Evolutionary conservation across 192 early-diverging fungal genomes (phyloP).

Genomic region (Backusella liffmaniae): DNA sequence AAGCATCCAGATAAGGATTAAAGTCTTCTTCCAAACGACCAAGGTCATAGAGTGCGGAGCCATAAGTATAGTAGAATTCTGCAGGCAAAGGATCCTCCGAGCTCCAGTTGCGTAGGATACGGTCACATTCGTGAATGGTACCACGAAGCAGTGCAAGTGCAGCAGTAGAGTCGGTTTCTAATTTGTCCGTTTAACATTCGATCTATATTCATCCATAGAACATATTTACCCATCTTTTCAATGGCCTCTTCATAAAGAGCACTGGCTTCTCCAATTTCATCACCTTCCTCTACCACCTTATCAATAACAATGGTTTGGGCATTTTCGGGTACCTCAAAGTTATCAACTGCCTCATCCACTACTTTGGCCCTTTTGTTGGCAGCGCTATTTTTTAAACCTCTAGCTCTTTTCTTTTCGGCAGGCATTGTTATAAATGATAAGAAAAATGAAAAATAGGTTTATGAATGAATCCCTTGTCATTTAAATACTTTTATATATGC

Average conservation of each 20-base stretch:
- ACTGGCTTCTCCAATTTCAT: slow-evolving; percentile 47
- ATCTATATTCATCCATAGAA: not conserved
- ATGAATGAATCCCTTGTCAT: not conserved
- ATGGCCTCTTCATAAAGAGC: slow-evolving; percentile 50
- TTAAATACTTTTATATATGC: not conserved
- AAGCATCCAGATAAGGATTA: slow-evolving; percentile 31
- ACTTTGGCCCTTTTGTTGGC: slow-evolving; percentile 25
- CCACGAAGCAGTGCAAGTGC: slow-evolving; percentile 44
- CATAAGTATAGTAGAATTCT: slow-evolving; percentile 49
- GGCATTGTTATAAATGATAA: slow-evolving; percentile 24
- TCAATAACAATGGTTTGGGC: slow-evolving; percentile 43
- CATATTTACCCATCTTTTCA: slow-evolving; percentile 38
- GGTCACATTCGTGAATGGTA: slow-evolving; percentile 53
- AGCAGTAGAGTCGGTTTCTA: slow-evolving; percentile 36
- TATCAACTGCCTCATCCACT: slow-evolving; percentile 19
- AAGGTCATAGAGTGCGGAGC: slow-evolving; percentile 47
- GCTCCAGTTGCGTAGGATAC: slow-evolving; percentile 52
- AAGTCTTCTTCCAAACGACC: slow-evolving; percentile 35
- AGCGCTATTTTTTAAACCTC: slow-evolving; percentile 41
- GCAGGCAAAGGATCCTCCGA: slow-evolving; percentile 34
- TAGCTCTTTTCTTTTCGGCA: slow-evolving; percentile 45
- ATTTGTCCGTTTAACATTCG: not conserved
- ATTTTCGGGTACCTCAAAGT: slow-evolving; percentile 35
- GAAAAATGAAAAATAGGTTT: not conserved
- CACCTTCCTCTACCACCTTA: slow-evolving; percentile 47